Evolutionary conservation across 306 rosid genomes (phyloP).

Genomic region (Mimosa bimucronata): DNA sequence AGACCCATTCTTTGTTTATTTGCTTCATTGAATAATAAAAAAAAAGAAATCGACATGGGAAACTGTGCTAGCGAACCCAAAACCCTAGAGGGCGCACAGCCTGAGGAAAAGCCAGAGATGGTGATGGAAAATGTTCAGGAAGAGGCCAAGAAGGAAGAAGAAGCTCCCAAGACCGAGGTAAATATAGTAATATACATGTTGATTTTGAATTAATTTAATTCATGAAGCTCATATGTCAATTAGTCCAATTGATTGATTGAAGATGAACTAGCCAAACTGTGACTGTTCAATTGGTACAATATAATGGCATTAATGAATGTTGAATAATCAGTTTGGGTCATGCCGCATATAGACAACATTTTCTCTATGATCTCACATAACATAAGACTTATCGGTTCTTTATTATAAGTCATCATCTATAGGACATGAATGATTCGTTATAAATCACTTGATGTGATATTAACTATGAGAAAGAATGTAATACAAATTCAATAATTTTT

Average conservation of each 20-base stretch:
- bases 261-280: not conserved
- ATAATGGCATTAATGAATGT: too few species aligned
- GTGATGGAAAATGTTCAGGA: not conserved
- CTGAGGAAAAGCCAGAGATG: not conserved
- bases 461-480: too few species aligned
- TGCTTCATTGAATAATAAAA: not conserved
- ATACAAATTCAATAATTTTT: too few species aligned
- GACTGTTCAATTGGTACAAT: too few species aligned
- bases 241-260: not conserved
- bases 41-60: not conserved
- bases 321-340: too few species aligned
- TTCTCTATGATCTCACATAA: too few species aligned
- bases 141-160: not conserved
- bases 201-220: not conserved
- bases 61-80: constrained; percentile 9
- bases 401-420: too few species aligned
- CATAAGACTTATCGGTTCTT: too few species aligned
- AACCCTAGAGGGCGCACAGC: not conserved
- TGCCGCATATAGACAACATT: too few species aligned
- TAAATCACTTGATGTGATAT: too few species aligned
- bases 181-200: not conserved
- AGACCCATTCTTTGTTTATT: not conserved
- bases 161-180: not conserved
- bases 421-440: too few species aligned
- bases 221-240: not conserved